A percentile compares a stretch with the other conserved stretches of the same genome.
phyloP scores from a whole-genome alignment of 2,329 filamentous ascomycete species.

The Fonsecaea nubica region DNA sequence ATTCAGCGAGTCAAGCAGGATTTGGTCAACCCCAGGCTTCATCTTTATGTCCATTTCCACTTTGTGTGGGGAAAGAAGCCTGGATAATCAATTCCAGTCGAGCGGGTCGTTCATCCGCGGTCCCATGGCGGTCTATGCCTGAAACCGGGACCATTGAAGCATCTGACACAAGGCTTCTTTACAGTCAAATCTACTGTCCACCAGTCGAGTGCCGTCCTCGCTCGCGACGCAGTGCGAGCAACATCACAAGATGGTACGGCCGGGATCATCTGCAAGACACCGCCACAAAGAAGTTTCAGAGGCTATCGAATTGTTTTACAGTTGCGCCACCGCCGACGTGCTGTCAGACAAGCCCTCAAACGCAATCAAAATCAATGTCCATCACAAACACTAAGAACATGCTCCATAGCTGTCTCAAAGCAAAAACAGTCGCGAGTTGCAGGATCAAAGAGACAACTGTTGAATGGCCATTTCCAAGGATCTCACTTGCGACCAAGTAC shows the following conservation, averaged over 20 bases:
- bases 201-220: neutral
- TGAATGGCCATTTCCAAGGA: too few relatives aligned
- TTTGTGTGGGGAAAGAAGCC: slow-evolving; percentile 27
- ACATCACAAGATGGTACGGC: neutral
- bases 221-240: neutral
- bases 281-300: neutral
- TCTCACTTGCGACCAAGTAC: too few relatives aligned
- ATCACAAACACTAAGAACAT: too few relatives aligned
- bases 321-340: too few relatives aligned
- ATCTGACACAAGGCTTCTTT: neutral
- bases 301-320: neutral
- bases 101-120: neutral
- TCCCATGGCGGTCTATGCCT: neutral
- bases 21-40: slow-evolving; percentile 21
- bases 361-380: too few relatives aligned
- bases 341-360: neutral
- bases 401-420: too few relatives aligned
- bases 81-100: neutral
- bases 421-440: too few relatives aligned
- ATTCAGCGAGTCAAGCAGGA: slow-evolving; percentile 19
- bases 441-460: too few relatives aligned
- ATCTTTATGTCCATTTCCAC: slow-evolving; percentile 25
- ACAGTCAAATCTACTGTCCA: neutral
- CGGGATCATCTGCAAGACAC: too few relatives aligned
- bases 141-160: neutral